Evolutionary conservation across 129 eudicot genomes (phyloP), one percentile per base, ranked within the genome.

Genomic region (Erigeron canadensis): DNA sequence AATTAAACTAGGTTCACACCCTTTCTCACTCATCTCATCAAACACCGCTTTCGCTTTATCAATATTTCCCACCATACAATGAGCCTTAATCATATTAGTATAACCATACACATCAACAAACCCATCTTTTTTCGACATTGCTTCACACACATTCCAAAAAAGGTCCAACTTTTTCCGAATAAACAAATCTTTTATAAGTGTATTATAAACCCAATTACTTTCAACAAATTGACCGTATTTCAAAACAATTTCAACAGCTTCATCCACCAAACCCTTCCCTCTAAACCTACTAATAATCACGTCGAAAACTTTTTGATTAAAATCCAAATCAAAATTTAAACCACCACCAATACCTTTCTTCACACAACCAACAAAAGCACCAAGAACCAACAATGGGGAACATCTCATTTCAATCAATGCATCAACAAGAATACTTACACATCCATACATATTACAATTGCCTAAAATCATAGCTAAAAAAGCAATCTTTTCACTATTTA

Each of bases 1-100:
- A 28, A 75, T 68, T 10, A 40, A 46, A 75, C 16, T 81, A 19
- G 81, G 81, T n/a, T 61, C 51, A 56, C 80, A 75, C 59, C 81
- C 80, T 34, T 34, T 58, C 48, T 21, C 65, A n/a, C 74, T 37
- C 84, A 81, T 81, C 69, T 70, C 59, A 48, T 44, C 42, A 75
- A 81, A 64, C 56, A 81, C 65, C 59, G 15, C 39, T 64, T 70
- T 81, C 5, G 84, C 81, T 19, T 57, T 19, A 8, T 63, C 72
- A 11, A 75, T 15, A 64, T 81, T 22, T 62, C 84, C 84, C 60
- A 65, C 70, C 76, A 81, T 60, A 75, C 69, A 75, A 75, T 70
- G 76, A 75, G 77, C 84, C 57, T 75, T 75, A 10, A 81, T 75
- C 81, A 70, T 75, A 45, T 45, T 48, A 1, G 81, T 70, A 63